These are phyloP conservation scores for Calonectria leucothoes DNA, from an alignment of 2,329 filamentous ascomycete genomes.

Conservation along the genomic window DNA sequence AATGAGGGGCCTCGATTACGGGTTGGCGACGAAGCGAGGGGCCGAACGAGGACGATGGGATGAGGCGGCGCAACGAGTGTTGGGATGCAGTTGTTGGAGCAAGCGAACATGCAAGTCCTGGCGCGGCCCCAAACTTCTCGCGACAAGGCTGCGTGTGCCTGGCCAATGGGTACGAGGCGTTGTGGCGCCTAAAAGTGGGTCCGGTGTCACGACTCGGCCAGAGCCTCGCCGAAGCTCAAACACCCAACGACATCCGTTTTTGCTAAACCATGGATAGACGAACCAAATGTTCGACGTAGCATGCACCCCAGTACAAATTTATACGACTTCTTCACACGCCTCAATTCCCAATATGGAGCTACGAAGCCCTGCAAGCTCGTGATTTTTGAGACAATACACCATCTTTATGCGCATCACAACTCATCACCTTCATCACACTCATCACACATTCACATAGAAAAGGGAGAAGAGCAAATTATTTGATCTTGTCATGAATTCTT, in stretches of 20 bases:
- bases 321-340: background rate
- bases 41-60: conserved; percentile 26
- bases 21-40: conserved; percentile 14
- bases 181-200: conserved; percentile 31
- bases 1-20: background rate
- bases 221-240: conserved; percentile 2
- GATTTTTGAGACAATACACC: background rate
- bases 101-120: conserved; percentile 30
- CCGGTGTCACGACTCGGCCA: conserved; percentile 3
- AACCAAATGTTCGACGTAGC: background rate
- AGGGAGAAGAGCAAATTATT: background rate
- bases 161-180: conserved; percentile 40
- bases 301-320: background rate
- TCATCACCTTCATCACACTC: background rate
- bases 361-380: background rate
- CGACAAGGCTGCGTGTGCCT: conserved; percentile 46
- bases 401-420: background rate
- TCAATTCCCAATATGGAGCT: background rate
- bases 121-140: conserved; percentile 52
- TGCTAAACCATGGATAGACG: background rate
- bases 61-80: conserved; percentile 37
- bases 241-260: background rate
- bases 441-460: background rate
- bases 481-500: background rate
- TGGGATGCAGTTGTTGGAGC: conserved; percentile 36